Conservation (phyloP, 306 rosid genomes). For the Trifolium pratense region DNA sequence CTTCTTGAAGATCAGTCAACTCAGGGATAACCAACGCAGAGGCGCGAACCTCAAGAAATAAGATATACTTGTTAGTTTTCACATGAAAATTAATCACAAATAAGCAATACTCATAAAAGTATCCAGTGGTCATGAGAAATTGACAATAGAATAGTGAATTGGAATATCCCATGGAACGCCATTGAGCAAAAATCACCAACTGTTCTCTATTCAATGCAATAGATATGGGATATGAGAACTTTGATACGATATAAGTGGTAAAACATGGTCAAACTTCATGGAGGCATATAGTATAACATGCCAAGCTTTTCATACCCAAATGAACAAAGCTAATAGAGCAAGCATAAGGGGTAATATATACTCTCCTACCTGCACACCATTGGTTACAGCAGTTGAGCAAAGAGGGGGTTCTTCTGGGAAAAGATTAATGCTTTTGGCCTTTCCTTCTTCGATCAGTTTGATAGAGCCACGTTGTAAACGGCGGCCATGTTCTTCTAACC, state of each 20-base stretch:
- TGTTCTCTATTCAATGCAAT: conserved; percentile 22
- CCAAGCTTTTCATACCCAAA: conserved; percentile 8
- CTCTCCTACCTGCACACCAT: conserved; percentile 74
- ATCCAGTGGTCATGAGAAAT: conserved; percentile 6
- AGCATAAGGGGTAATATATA: conserved; percentile 9
- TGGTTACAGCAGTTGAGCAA: conserved; percentile 76
- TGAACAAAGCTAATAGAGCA: conserved; percentile 14
- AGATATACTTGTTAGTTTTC: conserved; percentile 39
- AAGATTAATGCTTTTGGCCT: conserved; percentile 58
- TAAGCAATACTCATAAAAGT: not conserved
- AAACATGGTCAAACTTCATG: conserved; percentile 12
- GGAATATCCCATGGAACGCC: conserved; percentile 20
- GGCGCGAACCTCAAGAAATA: conserved; percentile 69
- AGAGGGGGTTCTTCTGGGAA: conserved; percentile 81
- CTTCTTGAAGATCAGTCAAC: conserved; percentile 46
- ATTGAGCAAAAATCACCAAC: conserved; percentile 23
- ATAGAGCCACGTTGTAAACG: conserved; percentile 74
- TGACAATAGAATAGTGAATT: conserved; percentile 24
- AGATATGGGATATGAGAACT: conserved; percentile 2
- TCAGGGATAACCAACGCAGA: conserved; percentile 83
- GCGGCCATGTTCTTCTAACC: conserved; percentile 91
- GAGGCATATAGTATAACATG: conserved; percentile 23
- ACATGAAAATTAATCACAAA: conserved; percentile 23
- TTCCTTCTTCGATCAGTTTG: conserved; percentile 58
- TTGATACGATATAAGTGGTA: conserved; percentile 6